Conservation (phyloP, 768 basidiomycete species). For the Hericium coralloides region DNA sequence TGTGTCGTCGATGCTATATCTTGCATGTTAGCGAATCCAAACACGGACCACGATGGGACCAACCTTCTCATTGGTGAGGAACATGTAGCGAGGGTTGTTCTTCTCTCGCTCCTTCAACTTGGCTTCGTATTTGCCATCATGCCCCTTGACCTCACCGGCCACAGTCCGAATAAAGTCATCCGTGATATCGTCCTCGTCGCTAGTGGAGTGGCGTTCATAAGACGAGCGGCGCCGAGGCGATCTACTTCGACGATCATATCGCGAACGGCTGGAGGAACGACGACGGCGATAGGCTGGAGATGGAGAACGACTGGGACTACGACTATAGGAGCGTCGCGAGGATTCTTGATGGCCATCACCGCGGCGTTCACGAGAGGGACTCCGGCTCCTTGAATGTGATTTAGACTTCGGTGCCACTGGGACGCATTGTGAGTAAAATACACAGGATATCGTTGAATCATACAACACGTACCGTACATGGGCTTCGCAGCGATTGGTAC, state of each 20-base stretch:
- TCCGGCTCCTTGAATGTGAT: slow-evolving; percentile 16
- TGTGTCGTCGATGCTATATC: slow-evolving; percentile 58
- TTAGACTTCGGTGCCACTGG: slow-evolving; percentile 10
- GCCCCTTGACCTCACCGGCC: slow-evolving; percentile 75
- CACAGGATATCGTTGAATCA: not conserved
- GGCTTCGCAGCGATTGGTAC: slow-evolving; percentile 76
- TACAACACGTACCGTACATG: slow-evolving; percentile 57
- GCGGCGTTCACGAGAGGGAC: slow-evolving; percentile 25
- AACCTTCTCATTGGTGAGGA: slow-evolving; percentile 35
- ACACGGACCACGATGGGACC: not conserved
- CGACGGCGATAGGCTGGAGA: slow-evolving; percentile 26
- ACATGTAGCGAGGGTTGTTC: slow-evolving; percentile 75
- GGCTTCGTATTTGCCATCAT: slow-evolving; percentile 70
- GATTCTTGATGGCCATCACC: slow-evolving; percentile 21
- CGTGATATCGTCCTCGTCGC: slow-evolving; percentile 62
- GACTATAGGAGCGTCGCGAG: slow-evolving; percentile 20
- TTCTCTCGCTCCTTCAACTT: slow-evolving; percentile 68
- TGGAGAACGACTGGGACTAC: slow-evolving; percentile 27
- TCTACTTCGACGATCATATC: slow-evolving; percentile 34
- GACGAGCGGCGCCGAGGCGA: slow-evolving; percentile 32
- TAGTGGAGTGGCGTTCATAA: slow-evolving; percentile 21
- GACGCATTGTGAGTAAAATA: not conserved
- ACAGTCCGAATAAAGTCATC: slow-evolving; percentile 84
- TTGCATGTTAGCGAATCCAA: not conserved
- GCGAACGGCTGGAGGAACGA: slow-evolving; percentile 32